A percentile compares a stretch with the other conserved stretches of the same genome.
Evolutionary conservation across 2,329 filamentous ascomycete species (phyloP).

Genomic region (Cladosporium halotolerans): DNA sequence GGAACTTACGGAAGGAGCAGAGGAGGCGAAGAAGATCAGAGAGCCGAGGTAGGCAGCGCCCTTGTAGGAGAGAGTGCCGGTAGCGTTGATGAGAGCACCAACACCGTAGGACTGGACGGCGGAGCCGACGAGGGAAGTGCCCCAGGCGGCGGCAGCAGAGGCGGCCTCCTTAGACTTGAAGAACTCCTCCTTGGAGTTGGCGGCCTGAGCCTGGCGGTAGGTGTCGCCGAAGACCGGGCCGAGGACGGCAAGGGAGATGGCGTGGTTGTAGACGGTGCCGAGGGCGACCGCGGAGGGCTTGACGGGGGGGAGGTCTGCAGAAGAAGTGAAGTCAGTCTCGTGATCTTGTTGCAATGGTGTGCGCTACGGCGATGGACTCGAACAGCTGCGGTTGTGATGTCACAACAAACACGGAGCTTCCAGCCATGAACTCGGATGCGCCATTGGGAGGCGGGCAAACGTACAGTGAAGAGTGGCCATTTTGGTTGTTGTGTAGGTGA

Average conservation of each 20-base stretch:
- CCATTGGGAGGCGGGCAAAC: conserved; percentile 24
- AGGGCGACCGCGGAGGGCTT: conserved; percentile 98
- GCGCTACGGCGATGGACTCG: conserved; percentile 4
- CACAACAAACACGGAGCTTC: conserved; percentile 8
- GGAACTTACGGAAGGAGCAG: conserved; percentile 71
- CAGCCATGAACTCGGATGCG: background rate
- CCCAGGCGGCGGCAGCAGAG: conserved; percentile 81
- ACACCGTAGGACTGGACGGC: conserved; percentile 53
- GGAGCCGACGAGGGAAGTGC: conserved; percentile 81
- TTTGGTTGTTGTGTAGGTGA: conserved; percentile 19
- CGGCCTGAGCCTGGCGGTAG: conserved; percentile 83
- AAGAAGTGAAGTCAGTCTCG: conserved; percentile 2
- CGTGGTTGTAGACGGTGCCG: conserved; percentile 93
- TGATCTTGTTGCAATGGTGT: background rate
- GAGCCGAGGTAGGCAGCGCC: conserved; percentile 88
- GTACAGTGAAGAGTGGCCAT: conserved; percentile 57
- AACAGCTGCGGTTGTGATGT: background rate
- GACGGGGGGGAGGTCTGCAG: conserved; percentile 66
- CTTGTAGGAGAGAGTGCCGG: conserved; percentile 92
- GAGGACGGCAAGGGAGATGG: conserved; percentile 79
- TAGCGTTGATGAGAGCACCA: conserved; percentile 64
- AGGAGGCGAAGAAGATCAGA: conserved; percentile 85
- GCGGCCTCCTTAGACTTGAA: conserved; percentile 86
- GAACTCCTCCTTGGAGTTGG: conserved; percentile 96
- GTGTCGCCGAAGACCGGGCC: conserved; percentile 87